These are phyloP conservation scores for Xerocomellus chrysenteron DNA, from an alignment of 768 basidiomycete species.

Conservation along the genomic window DNA sequence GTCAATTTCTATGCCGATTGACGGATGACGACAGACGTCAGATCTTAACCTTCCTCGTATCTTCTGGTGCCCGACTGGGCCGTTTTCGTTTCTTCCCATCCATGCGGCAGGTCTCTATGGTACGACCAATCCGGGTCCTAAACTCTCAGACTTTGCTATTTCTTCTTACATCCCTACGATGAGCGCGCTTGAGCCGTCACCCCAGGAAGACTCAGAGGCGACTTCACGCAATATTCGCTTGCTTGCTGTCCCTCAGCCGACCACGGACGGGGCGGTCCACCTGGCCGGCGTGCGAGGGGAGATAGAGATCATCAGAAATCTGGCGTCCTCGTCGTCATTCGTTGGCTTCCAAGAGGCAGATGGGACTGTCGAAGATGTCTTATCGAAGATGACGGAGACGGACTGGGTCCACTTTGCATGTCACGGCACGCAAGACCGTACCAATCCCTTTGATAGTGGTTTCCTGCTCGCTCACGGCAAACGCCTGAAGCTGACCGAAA, in stretches of 20 bases:
- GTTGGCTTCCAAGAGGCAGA: too few species aligned
- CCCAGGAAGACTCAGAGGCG: not conserved
- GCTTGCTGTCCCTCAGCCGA: constrained; percentile 3
- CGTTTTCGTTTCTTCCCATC: too few species aligned
- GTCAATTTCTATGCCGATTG: too few species aligned
- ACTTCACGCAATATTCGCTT: not conserved
- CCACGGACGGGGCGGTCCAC: not conserved
- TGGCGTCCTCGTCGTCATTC: not conserved
- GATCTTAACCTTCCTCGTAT: not conserved
- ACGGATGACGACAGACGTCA: not conserved
- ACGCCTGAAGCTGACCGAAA: not conserved
- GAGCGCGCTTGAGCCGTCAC: not conserved
- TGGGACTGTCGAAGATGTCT: too few species aligned
- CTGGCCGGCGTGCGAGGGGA: constrained; percentile 3
- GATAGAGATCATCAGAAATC: constrained; percentile 20
- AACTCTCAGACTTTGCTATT: too few species aligned
- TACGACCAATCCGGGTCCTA: too few species aligned
- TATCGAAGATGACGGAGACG: too few species aligned
- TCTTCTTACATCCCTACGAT: too few species aligned
- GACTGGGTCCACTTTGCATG: too few species aligned
- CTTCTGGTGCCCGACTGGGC: too few species aligned
- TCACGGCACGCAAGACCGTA: constrained; percentile 7
- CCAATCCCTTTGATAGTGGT: constrained; percentile 19
- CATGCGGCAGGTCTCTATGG: too few species aligned
- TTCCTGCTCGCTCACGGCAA: constrained; percentile 12